Evolutionary conservation across 1,139 yeast genomes (phyloP), one percentile per base, ranked within the genome.

Genomic region (Kazachstania sp.): DNA sequence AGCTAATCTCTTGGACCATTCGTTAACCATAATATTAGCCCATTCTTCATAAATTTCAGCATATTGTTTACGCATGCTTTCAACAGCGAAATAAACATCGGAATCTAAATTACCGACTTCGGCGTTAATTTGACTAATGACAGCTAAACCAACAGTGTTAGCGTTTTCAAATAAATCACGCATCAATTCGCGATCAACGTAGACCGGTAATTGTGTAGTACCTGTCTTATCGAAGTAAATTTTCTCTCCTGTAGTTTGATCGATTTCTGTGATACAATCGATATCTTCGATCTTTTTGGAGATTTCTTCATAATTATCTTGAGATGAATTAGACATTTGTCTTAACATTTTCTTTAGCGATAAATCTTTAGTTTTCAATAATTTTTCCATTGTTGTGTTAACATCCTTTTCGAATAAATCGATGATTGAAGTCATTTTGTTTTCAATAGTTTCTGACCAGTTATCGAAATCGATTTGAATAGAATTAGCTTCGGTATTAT

Each of bases 11-110:
- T 65, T 68, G 26, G 71, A 66, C 66, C 71, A 82, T 54, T 81
- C 86, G 53, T 68, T 73, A 47, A 82, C 71, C 29, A 85, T 72
- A 5, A 77, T 74, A 47, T 83, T 88, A n/a, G 83, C 79, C 69
- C 83, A 83, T 50, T 83, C 82, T 59, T 83, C 87, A 58, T 81
- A 73, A 1, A 81, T 73, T 54, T 83, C 88, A 49, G 82, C 71
- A 30, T 81, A 74, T 39, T 74, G 72, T 48, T 77, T 77, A 49
- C 83, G 73, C 12, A 71, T 68, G 3, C 60, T 59, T 46, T 75
- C 74, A 45, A 81, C 37, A 3, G 45, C 48, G 3, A 45, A 35
- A 23, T 51, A 47, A 15, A 49, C 39, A 1, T 43, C 19, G 5
- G 46, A 20, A 32, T 50, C 39, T 13, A 49, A 37, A 3, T 37